These are phyloP conservation scores for Physcomitrium patens DNA, from an alignment of 225 moss, liverwort and hornwort genomes.

Conservation along the genomic window DNA sequence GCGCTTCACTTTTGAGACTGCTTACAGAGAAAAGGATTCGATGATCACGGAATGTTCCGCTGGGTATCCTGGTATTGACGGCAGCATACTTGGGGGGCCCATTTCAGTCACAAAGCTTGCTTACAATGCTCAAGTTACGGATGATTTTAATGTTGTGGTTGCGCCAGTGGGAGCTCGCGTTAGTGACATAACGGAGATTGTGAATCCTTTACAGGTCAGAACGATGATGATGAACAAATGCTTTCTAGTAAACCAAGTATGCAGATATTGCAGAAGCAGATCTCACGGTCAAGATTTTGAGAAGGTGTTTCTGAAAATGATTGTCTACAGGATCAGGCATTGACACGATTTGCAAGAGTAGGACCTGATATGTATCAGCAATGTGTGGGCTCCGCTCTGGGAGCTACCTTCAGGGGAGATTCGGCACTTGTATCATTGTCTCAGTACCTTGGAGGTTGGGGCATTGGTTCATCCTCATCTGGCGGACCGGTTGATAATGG, in stretches of 20 bases:
- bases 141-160: conserved; percentile 53
- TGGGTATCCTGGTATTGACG: conserved; percentile 57
- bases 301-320: conserved; percentile 12
- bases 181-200: conserved; percentile 66
- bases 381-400: conserved; percentile 71
- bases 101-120: conserved; percentile 68
- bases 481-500: conserved; percentile 36
- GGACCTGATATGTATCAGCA: conserved; percentile 73
- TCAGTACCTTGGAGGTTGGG: conserved; percentile 81
- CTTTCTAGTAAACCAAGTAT: not conserved
- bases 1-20: conserved; percentile 72
- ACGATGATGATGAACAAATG: not conserved
- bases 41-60: conserved; percentile 76
- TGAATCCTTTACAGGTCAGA: conserved; percentile 79
- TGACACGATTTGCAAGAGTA: conserved; percentile 66
- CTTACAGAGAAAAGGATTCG: conserved; percentile 64
- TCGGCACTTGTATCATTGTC: conserved; percentile 64
- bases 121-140: conserved; percentile 68
- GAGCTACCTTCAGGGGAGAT: conserved; percentile 62
- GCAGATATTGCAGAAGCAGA: not conserved
- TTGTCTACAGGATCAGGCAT: conserved; percentile 58
- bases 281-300: not conserved
- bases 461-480: conserved; percentile 33
- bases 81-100: conserved; percentile 64
- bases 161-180: conserved; percentile 67